Evolutionary conservation across 2,329 filamentous ascomycete species (phyloP), one percentile per base, ranked within the genome.

Genomic region (Ophiocordyceps camponoti-floridani): DNA sequence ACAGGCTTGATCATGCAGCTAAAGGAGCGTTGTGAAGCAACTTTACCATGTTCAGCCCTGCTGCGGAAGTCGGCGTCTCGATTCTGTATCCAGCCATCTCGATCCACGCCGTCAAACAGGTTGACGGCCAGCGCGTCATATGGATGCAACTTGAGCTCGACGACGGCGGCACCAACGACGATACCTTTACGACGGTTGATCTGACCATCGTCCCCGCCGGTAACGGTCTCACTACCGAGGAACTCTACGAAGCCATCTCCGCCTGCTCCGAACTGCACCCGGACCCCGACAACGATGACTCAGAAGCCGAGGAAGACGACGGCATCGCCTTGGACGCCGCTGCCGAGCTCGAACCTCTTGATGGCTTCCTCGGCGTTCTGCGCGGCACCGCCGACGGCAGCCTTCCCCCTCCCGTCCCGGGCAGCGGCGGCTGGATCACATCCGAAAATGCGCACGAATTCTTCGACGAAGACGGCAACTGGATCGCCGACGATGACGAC

Each of bases 401-500:
- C 2, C 55, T 81, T 23, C 77, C 77, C n/a, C 76, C 77, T 2
- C 73, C 78, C 0, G 74, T 83, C 59, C 81, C 83, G 0, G 82
- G 83, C 1, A 84, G 82, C 43, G 75, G 75, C 0, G 83, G 83
- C 0, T 89, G 84, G 84, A 87, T 96, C 56, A 96, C 89, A 14
- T 83, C 84, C 9, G 89, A 94, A 46, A 96, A 95, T 54, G 79
- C 94, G 58, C 70, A 82, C 50, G 75, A 94, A 52, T 94, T 78
- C 56, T 84, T 91, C 60, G 84, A 91, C 53, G 78, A 73, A 49
- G 73, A 87, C 9, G 85, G 85, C 3, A 87, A 89, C 56, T 89
- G 82, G 74, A 81, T 83, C 50, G 73, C 66, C 0, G 68, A 16
- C 7, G 18, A 28, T 18, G 43, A 51, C 2, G 62, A 62, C 26